Base-by-base conservation (phyloP, 2,329 filamentous ascomycete genomes). In the Ceratocystiopsis sp. region DNA sequence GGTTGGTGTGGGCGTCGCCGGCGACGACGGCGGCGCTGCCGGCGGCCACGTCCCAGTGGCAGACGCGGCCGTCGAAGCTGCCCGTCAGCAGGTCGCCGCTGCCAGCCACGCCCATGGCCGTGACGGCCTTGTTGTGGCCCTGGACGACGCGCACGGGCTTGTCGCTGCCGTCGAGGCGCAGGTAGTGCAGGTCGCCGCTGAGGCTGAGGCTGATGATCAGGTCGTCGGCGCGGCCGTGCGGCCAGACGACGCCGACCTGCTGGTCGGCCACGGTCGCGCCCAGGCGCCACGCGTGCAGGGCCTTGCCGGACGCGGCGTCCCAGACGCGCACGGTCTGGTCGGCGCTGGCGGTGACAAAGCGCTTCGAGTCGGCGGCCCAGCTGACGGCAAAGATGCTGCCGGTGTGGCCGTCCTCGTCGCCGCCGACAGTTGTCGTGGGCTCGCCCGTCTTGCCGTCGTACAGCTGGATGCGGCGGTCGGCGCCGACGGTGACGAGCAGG, bases 401-500 rank as follows among this genome's bases (percentile, higher is more conserved):
- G 7, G 78, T 89, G 59, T 98, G 91, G 9, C 37, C 50, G n/a
- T 50, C 50, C n/a, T 76, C 79, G 25, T 18, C 42, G 25, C 37
- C 33, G 11, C 81, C 82, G 53, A 98, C 80, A 52, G 84, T 71
- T 46, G 67, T 73, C 38, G 77, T 83, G 1, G 80, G 71, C 57
- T 94, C 86, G 29, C 91, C 91, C 15, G 86, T 94, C 70, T 93
- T 94, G 48, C 89, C 91, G 58, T 98, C 86, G 58, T 95, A 98
- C 11, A 98, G 67, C 68, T 91, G 93, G 50, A 98, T 94, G 56
- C 75, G 77, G 58, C 79, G 79, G 61, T 98, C 91, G n/a, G 83
- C 85, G 35, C 91, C 89, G 2, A 95, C 89, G 42, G 82, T 94
- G 33, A 91, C 83, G 48, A 98, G 66, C 35, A 68, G 67, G 36